phyloP scores from a whole-genome alignment of 2,329 filamentous ascomycete genomes.

The Sporothrix schenckii region DNA sequence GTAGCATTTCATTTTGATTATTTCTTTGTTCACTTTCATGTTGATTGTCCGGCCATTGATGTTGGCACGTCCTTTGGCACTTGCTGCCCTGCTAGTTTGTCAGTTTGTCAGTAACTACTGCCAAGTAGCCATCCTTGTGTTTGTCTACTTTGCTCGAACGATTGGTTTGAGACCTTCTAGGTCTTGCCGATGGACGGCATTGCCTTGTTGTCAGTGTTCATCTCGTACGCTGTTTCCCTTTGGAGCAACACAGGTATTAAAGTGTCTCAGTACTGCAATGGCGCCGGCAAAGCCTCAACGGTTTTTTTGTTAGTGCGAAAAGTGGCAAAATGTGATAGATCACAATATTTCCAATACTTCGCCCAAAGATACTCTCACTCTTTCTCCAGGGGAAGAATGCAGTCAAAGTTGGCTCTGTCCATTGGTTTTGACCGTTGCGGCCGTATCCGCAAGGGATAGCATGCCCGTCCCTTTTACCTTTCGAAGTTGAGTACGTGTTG shows the following conservation, averaged over 20 bases:
- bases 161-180: too few species aligned
- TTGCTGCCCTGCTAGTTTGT: not conserved
- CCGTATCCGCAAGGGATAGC: not conserved
- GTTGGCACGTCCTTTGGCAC: too few species aligned
- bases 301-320: constrained; percentile 14
- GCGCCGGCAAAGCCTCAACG: not conserved
- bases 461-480: constrained; percentile 1
- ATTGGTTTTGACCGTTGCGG: constrained; percentile 3
- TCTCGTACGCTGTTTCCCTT: too few species aligned
- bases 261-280: constrained; percentile 19
- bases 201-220: too few species aligned
- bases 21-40: not conserved
- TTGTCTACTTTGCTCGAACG: too few species aligned
- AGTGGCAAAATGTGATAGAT: constrained; percentile 13
- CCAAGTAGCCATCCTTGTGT: not conserved
- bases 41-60: too few species aligned
- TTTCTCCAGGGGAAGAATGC: not conserved
- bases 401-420: not conserved
- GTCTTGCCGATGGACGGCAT: too few species aligned
- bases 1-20: not conserved
- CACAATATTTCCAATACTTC: not conserved
- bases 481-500: not conserved
- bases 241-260: not conserved
- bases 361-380: not conserved
- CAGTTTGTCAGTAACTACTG: not conserved